phyloP scores from a whole-genome alignment of 2,329 filamentous ascomycete genomes.

The Thielaviopsis cerberus region DNA sequence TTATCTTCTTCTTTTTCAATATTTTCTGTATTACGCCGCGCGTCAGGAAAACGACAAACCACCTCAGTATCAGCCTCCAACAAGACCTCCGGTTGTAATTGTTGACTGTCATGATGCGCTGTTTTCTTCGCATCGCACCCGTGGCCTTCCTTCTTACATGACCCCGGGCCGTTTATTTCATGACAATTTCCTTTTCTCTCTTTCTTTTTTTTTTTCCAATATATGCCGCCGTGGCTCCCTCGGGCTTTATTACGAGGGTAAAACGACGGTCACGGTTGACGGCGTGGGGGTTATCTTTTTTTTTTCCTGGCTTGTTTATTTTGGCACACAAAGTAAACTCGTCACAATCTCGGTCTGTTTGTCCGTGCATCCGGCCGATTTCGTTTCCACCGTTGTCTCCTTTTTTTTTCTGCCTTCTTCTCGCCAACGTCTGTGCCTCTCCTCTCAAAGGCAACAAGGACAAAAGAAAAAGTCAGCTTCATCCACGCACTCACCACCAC shows the following conservation, averaged over 20 bases:
- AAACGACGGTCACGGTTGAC: neutral
- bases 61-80: too few relatives aligned
- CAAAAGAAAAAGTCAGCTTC: neutral
- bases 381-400: neutral
- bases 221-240: neutral
- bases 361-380: neutral
- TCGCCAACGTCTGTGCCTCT: neutral
- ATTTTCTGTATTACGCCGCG: too few relatives aligned
- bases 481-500: neutral
- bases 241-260: neutral
- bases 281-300: neutral
- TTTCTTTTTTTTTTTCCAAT: neutral
- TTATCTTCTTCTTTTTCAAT: too few relatives aligned
- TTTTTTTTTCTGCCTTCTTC: neutral
- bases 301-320: neutral
- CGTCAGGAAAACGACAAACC: too few relatives aligned
- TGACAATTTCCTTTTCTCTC: neutral
- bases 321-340: neutral
- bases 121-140: neutral
- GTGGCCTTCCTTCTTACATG: neutral
- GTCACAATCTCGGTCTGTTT: too few relatives aligned
- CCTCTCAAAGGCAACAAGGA: neutral
- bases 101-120: too few relatives aligned
- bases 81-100: too few relatives aligned
- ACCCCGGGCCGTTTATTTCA: too few relatives aligned